Conservation (phyloP, 306 rosid genomes). For the Cyamopsis tetragonoloba region DNA sequence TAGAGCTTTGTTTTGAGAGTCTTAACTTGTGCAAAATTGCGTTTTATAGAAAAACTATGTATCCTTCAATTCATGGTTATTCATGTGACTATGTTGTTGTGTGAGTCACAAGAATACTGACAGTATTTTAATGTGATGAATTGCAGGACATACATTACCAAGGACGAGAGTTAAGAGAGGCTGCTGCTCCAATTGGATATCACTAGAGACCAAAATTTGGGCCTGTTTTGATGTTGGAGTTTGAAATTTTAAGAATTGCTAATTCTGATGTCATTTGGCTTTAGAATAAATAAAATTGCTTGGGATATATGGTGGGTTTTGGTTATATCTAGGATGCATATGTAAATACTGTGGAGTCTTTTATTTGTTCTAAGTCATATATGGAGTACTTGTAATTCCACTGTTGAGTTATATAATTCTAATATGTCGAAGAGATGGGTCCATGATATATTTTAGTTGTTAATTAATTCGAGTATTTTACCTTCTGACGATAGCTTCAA, state of each 20-base stretch:
- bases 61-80: neutral
- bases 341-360: conserved; percentile 23
- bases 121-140: conserved; percentile 3
- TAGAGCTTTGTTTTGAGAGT: no score
- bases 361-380: conserved; percentile 7
- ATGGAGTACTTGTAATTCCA: conserved; percentile 2
- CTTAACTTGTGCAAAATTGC: no score
- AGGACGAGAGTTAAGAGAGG: conserved; percentile 54
- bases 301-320: neutral
- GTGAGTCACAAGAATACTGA: neutral
- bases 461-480: neutral
- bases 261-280: conserved; percentile 5
- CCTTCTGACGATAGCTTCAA: neutral
- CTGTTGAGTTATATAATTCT: conserved; percentile 16
- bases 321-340: neutral
- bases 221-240: neutral
- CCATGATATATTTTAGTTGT: neutral
- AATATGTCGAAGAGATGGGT: neutral
- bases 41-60: no score
- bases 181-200: conserved; percentile 69
- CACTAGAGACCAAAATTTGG: conserved; percentile 33
- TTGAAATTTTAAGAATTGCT: neutral
- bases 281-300: conserved; percentile 12
- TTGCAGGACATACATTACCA: conserved; percentile 73
- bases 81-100: neutral